Evolutionary conservation across 192 early-diverging fungal genomes (phyloP), one percentile per base, ranked within the genome.

Genomic region (Linnemannia hyalina): DNA sequence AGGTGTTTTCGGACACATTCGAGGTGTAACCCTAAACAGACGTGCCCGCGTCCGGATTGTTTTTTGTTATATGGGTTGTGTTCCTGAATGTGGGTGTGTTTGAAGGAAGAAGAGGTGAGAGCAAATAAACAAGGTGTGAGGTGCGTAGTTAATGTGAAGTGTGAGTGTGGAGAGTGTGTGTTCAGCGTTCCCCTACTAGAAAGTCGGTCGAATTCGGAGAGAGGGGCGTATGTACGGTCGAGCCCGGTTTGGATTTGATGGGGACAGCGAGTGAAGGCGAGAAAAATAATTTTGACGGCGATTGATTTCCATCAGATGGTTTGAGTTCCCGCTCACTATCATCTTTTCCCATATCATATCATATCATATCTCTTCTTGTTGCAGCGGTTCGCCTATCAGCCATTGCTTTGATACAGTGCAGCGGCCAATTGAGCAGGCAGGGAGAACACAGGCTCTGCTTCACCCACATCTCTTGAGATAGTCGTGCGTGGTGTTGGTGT

Each of bases 161-260:
- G n/a, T 26, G 55, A 26, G n/a, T 60, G 60, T 65, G 57, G 23
- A 10, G 57, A 32, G 57, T 63, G n/a, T 63, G 57, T 63, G 57
- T 49, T 35, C 35, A 35, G 35, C 4, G 7, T 15, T 65, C 2
- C 29, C 13, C 10, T 65, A 4, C 22, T 26, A 15, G 26, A 63
- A 65, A 65, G 29, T 65, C 60, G 60, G 60, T 65, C 60, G 60
- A 65, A 65, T 65, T 65, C 60, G 60, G 60, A 65, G 60, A 32
- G 60, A 32, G 11, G 60, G 11, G 60, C 29, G 60, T 13, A 10
- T 10, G 32, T 29, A 65, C 60, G 60, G 60, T 65, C 60, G 60
- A 65, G 60, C 32, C 60, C 60, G 60, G 60, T 65, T 26, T 32
- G 11, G 60, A 65, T 65, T 65, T 65, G 60, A 65, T 65, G 60